Conservation (phyloP, 2,329 filamentous ascomycete genomes). For the Cladosporium phlei region DNA sequence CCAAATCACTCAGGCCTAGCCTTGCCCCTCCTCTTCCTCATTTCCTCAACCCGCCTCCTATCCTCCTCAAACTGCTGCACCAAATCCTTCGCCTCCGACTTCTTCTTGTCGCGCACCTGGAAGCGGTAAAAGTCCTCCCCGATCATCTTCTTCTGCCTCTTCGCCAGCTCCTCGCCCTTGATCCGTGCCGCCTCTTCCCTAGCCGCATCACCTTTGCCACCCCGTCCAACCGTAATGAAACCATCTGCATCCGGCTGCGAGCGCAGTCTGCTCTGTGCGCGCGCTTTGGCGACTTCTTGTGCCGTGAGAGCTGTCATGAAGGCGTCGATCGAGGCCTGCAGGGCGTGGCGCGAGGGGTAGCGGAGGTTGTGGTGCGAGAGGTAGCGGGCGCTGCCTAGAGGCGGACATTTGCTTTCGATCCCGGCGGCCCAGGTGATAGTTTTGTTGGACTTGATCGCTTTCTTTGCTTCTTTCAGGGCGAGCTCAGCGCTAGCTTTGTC, state of each 20-base stretch:
- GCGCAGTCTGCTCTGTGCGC: constrained; percentile 58
- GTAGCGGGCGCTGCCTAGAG: constrained; percentile 54
- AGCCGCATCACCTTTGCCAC: constrained; percentile 68
- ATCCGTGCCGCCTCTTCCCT: constrained; percentile 65
- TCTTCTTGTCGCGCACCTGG: constrained; percentile 74
- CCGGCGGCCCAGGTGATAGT: constrained; percentile 65
- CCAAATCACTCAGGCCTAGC: constrained; percentile 45
- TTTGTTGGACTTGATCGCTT: constrained; percentile 50
- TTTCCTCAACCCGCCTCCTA: constrained; percentile 63
- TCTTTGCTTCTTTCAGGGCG: constrained; percentile 70
- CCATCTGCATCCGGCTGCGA: constrained; percentile 90
- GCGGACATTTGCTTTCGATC: constrained; percentile 52
- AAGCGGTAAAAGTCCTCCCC: constrained; percentile 76
- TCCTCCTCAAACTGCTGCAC: constrained; percentile 72
- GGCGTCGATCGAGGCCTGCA: constrained; percentile 73
- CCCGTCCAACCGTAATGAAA: constrained; percentile 84
- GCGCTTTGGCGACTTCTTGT: constrained; percentile 61
- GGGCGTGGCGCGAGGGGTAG: constrained; percentile 61
- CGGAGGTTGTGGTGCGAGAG: constrained; percentile 62
- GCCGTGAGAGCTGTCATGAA: constrained; percentile 77
- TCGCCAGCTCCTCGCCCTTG: constrained; percentile 57
- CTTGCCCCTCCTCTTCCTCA: constrained; percentile 63
- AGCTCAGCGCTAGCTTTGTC: constrained; percentile 73
- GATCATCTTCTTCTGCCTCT: constrained; percentile 57
- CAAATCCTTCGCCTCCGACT: constrained; percentile 66